A percentile compares a stretch with the other conserved stretches of the same genome.
These are phyloP conservation scores for Claviceps monticola DNA, from an alignment of 2,329 filamentous ascomycete species.

Conservation along the genomic window DNA sequence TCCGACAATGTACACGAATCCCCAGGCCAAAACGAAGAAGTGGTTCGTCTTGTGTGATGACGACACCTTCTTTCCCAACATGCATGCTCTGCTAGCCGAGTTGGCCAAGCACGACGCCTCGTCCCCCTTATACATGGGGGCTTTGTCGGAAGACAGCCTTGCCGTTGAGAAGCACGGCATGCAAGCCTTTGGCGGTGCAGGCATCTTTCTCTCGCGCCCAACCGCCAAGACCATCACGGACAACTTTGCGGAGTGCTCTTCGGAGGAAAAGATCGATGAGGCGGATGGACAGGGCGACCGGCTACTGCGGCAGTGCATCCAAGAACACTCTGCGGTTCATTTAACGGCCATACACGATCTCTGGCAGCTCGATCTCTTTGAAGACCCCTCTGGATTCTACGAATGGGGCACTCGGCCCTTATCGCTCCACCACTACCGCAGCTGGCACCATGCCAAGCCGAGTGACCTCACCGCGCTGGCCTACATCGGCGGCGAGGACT, in stretches of 20 bases:
- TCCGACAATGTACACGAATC: conserved; percentile 38
- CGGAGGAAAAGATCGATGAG: conserved; percentile 12
- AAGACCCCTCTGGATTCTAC: conserved; percentile 49
- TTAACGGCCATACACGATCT: conserved; percentile 41
- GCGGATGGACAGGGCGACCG: conserved; percentile 4
- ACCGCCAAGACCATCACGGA: conserved; percentile 29
- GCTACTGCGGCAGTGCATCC: conserved; percentile 31
- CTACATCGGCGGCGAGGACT: conserved; percentile 32
- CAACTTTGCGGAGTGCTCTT: conserved; percentile 30
- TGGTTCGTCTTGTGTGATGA: conserved; percentile 51
- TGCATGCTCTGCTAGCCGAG: conserved; percentile 35
- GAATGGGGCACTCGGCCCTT: conserved; percentile 44
- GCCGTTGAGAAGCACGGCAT: conserved; percentile 45
- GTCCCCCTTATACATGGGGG: conserved; percentile 42
- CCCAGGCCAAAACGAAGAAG: conserved; percentile 31
- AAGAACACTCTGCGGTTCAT: conserved; percentile 42
- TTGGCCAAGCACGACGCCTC: conserved; percentile 37
- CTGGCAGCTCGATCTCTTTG: conserved; percentile 46
- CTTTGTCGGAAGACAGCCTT: conserved; percentile 45
- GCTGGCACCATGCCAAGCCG: conserved; percentile 40
- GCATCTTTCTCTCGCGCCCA: conserved; percentile 44
- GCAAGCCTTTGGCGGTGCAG: conserved; percentile 49
- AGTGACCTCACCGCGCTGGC: conserved; percentile 41
- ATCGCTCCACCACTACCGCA: conserved; percentile 50
- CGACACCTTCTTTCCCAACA: conserved; percentile 49